Conservation (phyloP, 2,329 filamentous ascomycete genomes). For the Rutstroemia sp. region DNA sequence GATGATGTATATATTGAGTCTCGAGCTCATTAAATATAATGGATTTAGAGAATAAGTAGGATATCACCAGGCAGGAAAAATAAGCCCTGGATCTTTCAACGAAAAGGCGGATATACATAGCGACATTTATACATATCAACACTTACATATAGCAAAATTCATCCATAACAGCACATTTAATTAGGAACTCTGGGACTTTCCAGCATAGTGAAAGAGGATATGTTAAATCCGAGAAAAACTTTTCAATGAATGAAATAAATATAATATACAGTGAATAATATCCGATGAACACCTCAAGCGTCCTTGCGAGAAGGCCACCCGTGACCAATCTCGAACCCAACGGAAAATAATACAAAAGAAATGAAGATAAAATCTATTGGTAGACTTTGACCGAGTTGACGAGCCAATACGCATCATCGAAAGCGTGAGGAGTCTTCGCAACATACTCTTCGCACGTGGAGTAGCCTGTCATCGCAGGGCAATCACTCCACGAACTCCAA, state of each 20-base stretch:
- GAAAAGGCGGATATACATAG: too few relatives aligned
- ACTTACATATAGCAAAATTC: neutral
- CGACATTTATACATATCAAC: neutral
- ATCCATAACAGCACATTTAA: neutral
- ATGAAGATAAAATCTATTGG: slow-evolving; percentile 23
- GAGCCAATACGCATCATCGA: slow-evolving; percentile 68
- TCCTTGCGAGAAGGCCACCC: too few relatives aligned
- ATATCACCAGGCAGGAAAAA: too few relatives aligned
- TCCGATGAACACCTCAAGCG: too few relatives aligned
- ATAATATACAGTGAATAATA: neutral
- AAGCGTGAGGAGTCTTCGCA: slow-evolving; percentile 59
- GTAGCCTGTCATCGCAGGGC: slow-evolving; percentile 51
- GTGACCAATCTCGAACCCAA: too few relatives aligned
- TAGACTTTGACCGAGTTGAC: slow-evolving; percentile 66
- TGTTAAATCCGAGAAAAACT: too few relatives aligned
- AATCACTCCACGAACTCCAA: slow-evolving; percentile 34
- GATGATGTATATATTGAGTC: too few relatives aligned
- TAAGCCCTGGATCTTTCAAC: too few relatives aligned
- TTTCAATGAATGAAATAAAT: neutral
- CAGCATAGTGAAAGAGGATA: too few relatives aligned
- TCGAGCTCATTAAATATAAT: too few relatives aligned
- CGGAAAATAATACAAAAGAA: neutral
- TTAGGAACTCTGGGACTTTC: neutral
- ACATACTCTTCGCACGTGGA: slow-evolving; percentile 70
- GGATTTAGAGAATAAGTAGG: too few relatives aligned